phyloP scores from a whole-genome alignment of 2,329 filamentous ascomycete species.

The Aaosphaeria arxii region DNA sequence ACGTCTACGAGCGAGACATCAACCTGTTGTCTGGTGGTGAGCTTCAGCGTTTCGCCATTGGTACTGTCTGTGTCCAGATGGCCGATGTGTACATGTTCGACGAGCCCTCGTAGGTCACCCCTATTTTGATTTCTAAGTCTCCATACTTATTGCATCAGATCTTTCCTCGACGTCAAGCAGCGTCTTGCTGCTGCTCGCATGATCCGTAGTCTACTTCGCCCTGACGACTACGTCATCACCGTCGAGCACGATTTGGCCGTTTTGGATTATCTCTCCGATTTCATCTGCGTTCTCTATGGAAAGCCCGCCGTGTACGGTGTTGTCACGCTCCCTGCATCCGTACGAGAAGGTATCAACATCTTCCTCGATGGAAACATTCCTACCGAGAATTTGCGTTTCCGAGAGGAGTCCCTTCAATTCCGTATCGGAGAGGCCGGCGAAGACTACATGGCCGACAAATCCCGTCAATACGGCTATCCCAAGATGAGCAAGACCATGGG shows the following conservation, averaged over 20 bases:
- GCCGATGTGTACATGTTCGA: conserved; percentile 99
- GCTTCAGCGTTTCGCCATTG: conserved; percentile 96
- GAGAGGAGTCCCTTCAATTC: conserved; percentile 95
- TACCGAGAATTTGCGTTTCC: conserved; percentile 97
- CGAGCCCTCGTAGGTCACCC: conserved; percentile 68
- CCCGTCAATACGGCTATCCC: conserved; percentile 82
- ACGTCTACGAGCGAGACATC: conserved; percentile 91
- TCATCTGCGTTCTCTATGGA: conserved; percentile 95
- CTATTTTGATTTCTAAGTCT: conserved; percentile 1
- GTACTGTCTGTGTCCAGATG: conserved; percentile 90
- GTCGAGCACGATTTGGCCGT: conserved; percentile 99
- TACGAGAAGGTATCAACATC: conserved; percentile 98
- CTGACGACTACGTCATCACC: conserved; percentile 94
- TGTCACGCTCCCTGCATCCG: conserved; percentile 90
- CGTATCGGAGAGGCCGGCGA: conserved; percentile 86
- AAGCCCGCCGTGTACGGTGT: conserved; percentile 96
- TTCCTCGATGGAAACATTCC: conserved; percentile 98
- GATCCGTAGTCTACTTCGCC: conserved; percentile 84
- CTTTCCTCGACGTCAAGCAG: conserved; percentile 99
- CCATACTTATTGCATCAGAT: conserved; percentile 38
- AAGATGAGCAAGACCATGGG: conserved; percentile 91
- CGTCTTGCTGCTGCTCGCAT: conserved; percentile 88
- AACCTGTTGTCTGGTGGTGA: conserved; percentile 92
- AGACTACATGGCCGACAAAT: conserved; percentile 81
- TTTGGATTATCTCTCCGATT: conserved; percentile 97